Percentiles rank a stretch among this genome's conserved stretches.
phyloP scores from a whole-genome alignment of 2,329 filamentous ascomycete genomes.

The Diaporthe caulivora region DNA sequence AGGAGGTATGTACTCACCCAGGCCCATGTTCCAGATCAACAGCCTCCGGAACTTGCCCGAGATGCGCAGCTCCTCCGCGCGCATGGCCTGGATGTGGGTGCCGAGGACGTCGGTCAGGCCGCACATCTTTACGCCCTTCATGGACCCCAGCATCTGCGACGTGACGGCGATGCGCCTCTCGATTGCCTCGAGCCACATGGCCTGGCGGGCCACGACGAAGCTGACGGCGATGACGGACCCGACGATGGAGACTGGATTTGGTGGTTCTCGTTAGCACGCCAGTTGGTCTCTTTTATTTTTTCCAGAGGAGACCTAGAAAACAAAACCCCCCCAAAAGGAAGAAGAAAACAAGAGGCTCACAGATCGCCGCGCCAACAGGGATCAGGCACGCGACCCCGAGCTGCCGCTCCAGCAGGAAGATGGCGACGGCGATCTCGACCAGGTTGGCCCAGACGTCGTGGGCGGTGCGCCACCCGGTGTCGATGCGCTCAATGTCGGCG shows the following conservation, averaged over 20 bases:
- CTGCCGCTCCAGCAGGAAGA: constrained; percentile 59
- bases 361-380: not conserved
- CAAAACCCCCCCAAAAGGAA: too few species aligned
- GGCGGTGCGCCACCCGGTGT: constrained; percentile 48
- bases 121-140: constrained; percentile 58
- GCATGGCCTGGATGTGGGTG: constrained; percentile 42
- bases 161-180: constrained; percentile 54
- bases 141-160: constrained; percentile 51
- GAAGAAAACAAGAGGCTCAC: too few species aligned
- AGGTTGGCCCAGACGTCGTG: constrained; percentile 74
- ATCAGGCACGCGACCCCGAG: constrained; percentile 1
- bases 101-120: constrained; percentile 36
- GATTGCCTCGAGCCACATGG: constrained; percentile 54
- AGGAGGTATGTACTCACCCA: not conserved
- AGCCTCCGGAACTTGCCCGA: constrained; percentile 54
- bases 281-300: too few species aligned
- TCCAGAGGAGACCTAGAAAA: too few species aligned
- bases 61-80: constrained; percentile 49
- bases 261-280: not conserved
- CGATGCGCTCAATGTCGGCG: constrained; percentile 59
- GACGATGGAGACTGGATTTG: constrained; percentile 52
- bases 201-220: constrained; percentile 51
- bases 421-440: constrained; percentile 66
- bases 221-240: constrained; percentile 50
- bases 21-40: constrained; percentile 41